Percentiles rank a stretch among this genome's conserved stretches.
Evolutionary conservation across 352 stramenopile genomes (phyloP).

Genomic region (Phytopythium cucurbitacearum): DNA sequence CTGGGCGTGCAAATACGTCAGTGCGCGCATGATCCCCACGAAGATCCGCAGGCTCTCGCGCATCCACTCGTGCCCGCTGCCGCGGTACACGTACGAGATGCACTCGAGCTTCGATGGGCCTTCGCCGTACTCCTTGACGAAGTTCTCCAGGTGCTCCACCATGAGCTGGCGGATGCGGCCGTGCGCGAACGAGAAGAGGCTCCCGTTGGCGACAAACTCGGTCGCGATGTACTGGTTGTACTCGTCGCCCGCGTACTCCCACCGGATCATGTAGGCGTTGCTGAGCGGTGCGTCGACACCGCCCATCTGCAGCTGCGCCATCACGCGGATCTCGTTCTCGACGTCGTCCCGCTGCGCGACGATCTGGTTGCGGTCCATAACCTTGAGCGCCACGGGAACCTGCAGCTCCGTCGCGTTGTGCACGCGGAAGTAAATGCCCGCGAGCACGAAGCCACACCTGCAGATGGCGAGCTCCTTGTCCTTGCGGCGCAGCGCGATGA

Average conservation of each 20-base stretch:
- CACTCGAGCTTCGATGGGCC: conserved; percentile 75
- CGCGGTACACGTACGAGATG: conserved; percentile 74
- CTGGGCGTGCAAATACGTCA: conserved; percentile 81
- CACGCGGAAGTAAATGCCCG: conserved; percentile 66
- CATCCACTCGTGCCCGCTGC: conserved; percentile 76
- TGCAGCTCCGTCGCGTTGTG: conserved; percentile 39
- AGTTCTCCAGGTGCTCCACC: conserved; percentile 66
- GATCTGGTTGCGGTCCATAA: conserved; percentile 74
- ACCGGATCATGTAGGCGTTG: conserved; percentile 75
- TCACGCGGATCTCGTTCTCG: conserved; percentile 76
- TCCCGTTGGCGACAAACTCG: conserved; percentile 79
- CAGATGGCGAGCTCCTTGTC: conserved; percentile 67
- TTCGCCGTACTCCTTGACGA: conserved; percentile 48
- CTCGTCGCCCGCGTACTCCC: conserved; percentile 63
- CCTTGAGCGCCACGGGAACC: conserved; percentile 69
- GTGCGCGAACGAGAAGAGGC: conserved; percentile 67
- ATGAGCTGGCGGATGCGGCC: conserved; percentile 64
- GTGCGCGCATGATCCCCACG: conserved; percentile 50
- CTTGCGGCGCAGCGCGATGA: conserved; percentile 70
- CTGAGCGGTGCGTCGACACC: conserved; percentile 66
- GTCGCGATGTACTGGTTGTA: conserved; percentile 84
- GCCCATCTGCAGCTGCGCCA: conserved; percentile 70
- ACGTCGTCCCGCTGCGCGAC: conserved; percentile 75
- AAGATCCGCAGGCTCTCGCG: conserved; percentile 64
- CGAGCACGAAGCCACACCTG: conserved; percentile 78